Evolutionary conservation across 352 stramenopile species (phyloP).

Genomic region (Peronospora farinosa): DNA sequence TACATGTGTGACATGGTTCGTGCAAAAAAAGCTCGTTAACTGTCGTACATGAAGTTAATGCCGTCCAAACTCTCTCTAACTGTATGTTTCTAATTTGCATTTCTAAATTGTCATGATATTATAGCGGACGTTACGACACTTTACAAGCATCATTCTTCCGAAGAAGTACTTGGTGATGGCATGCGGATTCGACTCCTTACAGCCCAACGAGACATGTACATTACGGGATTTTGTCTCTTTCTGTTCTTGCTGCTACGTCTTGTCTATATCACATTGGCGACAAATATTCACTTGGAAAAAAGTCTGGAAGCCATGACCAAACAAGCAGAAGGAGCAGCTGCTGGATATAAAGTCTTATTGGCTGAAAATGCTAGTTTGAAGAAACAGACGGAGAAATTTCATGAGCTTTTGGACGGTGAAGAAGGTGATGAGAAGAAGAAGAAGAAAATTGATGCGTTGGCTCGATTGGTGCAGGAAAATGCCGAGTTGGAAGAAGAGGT

Average conservation of each 20-base stretch:
- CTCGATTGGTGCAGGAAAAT: constrained; percentile 63
- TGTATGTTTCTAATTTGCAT: constrained; percentile 1
- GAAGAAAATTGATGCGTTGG: constrained; percentile 41
- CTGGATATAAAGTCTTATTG: constrained; percentile 60
- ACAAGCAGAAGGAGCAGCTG: constrained; percentile 58
- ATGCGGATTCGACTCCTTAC: constrained; percentile 74
- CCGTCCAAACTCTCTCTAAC: background rate
- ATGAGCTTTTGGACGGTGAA: constrained; percentile 35
- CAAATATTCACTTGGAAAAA: constrained; percentile 67
- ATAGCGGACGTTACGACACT: constrained; percentile 64
- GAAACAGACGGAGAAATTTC: constrained; percentile 63
- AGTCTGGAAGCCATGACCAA: constrained; percentile 68
- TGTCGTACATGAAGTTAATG: no score
- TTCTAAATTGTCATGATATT: constrained; percentile 2
- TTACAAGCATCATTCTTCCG: constrained; percentile 62
- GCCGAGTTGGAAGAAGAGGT: constrained; percentile 39
- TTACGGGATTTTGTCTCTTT: constrained; percentile 80
- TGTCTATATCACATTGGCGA: constrained; percentile 64
- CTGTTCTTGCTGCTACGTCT: constrained; percentile 74
- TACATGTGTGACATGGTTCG: no score
- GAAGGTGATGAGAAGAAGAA: constrained; percentile 36
- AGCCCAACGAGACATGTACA: constrained; percentile 84
- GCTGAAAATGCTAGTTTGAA: constrained; percentile 65
- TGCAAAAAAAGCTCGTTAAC: no score
- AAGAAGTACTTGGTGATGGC: constrained; percentile 56